Evolutionary conservation across 164 flowering plant genomes (phyloP), one percentile per base, ranked within the genome.

Genomic region (Chloranthus sessilifolius): DNA sequence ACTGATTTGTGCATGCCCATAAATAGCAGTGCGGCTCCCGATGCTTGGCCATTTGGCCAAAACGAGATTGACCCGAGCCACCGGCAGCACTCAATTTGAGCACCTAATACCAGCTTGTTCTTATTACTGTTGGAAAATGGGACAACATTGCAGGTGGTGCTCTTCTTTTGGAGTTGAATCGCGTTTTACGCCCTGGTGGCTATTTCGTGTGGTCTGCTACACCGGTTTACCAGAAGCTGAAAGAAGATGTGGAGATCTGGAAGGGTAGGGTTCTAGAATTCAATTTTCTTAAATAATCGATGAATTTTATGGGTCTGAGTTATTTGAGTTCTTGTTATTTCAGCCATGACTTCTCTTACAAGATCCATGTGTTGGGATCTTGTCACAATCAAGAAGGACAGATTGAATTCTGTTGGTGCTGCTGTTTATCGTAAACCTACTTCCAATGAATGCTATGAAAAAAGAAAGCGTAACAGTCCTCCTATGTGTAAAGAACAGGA

Each of bases 121-220:
- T 7, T 33, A 33, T 33, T 8, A 19, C 33, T 38, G 17, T 4
- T 24, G 24, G 12, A 7, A 16, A 21, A 21, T 52, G 19, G 27
- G 34, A n/a, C 23, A 26, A 31, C 17, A n/a, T 0, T 68, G 37
- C 59, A 90, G 96, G 94, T 49, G 98, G 98, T 29, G n/a, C 59
- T 53, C 87, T 92, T 35, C 96, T 92, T 52, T 52, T 92, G 75
- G 98, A 92, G 49, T 50, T 92, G 53, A 92, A 92, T 59, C 79
- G 98, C 2, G 76, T 88, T 24, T 79, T 92, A 0, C 59, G 98
- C 10, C 95, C 98, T 1, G 96, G 96, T 1, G 98, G 98, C 21
- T 81, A 59, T 31, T 92, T 92, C 76, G 83, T 86, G 4, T 92
- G 98, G 98, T 92, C 95, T n/a, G 95, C 98, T 8, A 92, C 98